A percentile compares a stretch with the other conserved stretches of the same genome.
These are phyloP conservation scores for Penicillium robsamsonii DNA, from an alignment of 495 filamentous ascomycete genomes.

Conservation along the genomic window DNA sequence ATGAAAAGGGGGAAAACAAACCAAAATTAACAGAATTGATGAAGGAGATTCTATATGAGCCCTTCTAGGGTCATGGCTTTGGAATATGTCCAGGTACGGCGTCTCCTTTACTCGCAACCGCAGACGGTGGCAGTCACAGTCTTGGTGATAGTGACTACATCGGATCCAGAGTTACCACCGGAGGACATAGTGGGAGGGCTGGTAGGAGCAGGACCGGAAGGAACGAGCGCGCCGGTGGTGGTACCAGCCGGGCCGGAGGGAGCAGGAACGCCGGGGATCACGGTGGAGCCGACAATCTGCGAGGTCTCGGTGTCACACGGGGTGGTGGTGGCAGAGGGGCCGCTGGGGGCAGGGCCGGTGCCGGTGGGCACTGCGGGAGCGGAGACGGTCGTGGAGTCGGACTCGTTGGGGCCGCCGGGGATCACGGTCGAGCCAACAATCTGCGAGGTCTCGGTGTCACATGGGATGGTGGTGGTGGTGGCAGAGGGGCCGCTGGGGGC, in stretches of 20 bases:
- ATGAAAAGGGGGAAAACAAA: constrained; percentile 15
- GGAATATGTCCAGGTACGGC: neutral
- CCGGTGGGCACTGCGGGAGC: constrained; percentile 8
- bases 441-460: constrained; percentile 23
- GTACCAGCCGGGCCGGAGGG: constrained; percentile 9
- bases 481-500: constrained; percentile 14
- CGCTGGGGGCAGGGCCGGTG: constrained; percentile 5
- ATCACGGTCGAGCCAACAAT: constrained; percentile 14
- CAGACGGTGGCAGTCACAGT: constrained; percentile 35
- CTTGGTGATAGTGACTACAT: constrained; percentile 28
- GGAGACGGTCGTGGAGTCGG: constrained; percentile 4
- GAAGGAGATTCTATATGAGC: neutral
- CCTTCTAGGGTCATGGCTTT: neutral
- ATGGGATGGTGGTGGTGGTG: constrained; percentile 23
- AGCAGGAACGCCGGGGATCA: constrained; percentile 11
- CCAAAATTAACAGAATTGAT: constrained; percentile 5
- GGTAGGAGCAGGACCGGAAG: constrained; percentile 18
- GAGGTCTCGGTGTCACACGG: constrained; percentile 24
- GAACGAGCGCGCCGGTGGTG: neutral
- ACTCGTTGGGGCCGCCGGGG: constrained; percentile 11
- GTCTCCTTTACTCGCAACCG: constrained; percentile 24
- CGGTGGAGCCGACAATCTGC: constrained; percentile 11
- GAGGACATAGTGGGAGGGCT: constrained; percentile 11
- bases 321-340: constrained; percentile 8
- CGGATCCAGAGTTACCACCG: constrained; percentile 6